Evolutionary conservation across 768 basidiomycete species (phyloP).

Genomic region (Mycena floridula): DNA sequence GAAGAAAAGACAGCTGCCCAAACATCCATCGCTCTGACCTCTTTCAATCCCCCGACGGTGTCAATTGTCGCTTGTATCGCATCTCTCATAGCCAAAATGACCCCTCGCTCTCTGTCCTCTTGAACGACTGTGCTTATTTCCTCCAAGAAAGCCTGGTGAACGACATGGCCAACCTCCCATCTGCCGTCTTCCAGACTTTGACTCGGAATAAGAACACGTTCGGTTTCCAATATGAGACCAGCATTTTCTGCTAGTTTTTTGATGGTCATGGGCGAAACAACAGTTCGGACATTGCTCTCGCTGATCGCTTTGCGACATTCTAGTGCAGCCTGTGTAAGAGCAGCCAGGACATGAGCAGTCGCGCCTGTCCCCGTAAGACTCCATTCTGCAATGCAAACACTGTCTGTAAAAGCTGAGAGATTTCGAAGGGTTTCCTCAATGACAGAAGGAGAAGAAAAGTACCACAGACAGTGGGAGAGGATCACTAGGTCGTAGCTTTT

Average conservation of each 20-base stretch:
- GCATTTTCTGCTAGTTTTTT: constrained; percentile 16
- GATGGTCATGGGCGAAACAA: constrained; percentile 26
- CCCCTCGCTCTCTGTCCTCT: too few relatives aligned
- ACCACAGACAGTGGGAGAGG: too few relatives aligned
- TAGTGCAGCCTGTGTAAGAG: constrained; percentile 28
- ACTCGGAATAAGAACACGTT: constrained; percentile 17
- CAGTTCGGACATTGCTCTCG: constrained; percentile 27
- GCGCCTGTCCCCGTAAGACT: constrained; percentile 16
- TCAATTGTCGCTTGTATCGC: too few relatives aligned
- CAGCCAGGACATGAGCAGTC: constrained; percentile 27
- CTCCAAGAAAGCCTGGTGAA: constrained; percentile 14
- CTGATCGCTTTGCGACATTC: constrained; percentile 23
- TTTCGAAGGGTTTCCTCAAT: too few relatives aligned
- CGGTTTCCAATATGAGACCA: constrained; percentile 15
- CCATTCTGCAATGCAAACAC: constrained; percentile 16
- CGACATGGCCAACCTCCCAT: constrained; percentile 26
- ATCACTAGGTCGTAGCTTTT: too few relatives aligned
- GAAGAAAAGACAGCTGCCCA: too few relatives aligned
- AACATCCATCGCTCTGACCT: too few relatives aligned
- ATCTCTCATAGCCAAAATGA: too few relatives aligned
- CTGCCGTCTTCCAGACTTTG: constrained; percentile 22
- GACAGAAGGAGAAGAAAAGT: too few relatives aligned
- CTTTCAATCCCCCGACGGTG: too few relatives aligned
- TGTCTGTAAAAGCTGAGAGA: too few relatives aligned
- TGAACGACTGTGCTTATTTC: constrained; percentile 12